A percentile compares a stretch with the other conserved stretches of the same genome.
Evolutionary conservation across 805 yeast species (phyloP).

Genomic region (Lipomyces yamanashiensis): DNA sequence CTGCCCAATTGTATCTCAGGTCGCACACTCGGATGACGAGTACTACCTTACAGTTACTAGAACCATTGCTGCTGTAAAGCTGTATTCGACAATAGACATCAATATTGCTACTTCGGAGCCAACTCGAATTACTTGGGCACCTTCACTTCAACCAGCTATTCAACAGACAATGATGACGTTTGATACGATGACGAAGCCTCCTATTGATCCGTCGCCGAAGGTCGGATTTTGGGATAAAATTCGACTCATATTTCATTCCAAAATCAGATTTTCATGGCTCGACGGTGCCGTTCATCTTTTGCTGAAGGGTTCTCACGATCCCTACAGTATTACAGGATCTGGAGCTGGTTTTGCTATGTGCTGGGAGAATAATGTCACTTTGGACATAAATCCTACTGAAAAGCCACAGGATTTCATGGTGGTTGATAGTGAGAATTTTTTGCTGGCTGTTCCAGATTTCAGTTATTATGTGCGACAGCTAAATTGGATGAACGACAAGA

Average conservation of each 20-base stretch:
- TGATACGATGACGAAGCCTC: slow-evolving; percentile 87
- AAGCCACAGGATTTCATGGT: slow-evolving; percentile 70
- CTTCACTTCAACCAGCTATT: slow-evolving; percentile 79
- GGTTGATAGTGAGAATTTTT: slow-evolving; percentile 63
- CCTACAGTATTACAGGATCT: slow-evolving; percentile 68
- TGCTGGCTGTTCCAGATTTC: slow-evolving; percentile 77
- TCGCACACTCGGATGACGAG: slow-evolving; percentile 25
- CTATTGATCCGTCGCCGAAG: slow-evolving; percentile 80
- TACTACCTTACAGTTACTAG: slow-evolving; percentile 70
- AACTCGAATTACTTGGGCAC: slow-evolving; percentile 80
- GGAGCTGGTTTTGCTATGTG: slow-evolving; percentile 79
- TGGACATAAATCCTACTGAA: slow-evolving; percentile 67
- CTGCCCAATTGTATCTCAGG: slow-evolving; percentile 62
- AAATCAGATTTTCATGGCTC: slow-evolving; percentile 51
- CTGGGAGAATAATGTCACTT: slow-evolving; percentile 65
- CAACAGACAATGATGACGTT: slow-evolving; percentile 77
- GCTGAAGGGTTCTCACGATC: slow-evolving; percentile 64
- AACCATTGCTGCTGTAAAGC: slow-evolving; percentile 75
- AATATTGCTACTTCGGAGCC: slow-evolving; percentile 60
- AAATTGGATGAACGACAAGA: slow-evolving; percentile 39
- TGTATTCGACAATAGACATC: slow-evolving; percentile 65
- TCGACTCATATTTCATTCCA: slow-evolving; percentile 76
- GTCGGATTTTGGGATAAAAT: slow-evolving; percentile 94
- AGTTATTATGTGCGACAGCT: slow-evolving; percentile 50
- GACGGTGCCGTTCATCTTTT: slow-evolving; percentile 50